These are phyloP conservation scores for Moricandia moricandioides DNA, from an alignment of 345 rosid species.

Conservation along the genomic window DNA sequence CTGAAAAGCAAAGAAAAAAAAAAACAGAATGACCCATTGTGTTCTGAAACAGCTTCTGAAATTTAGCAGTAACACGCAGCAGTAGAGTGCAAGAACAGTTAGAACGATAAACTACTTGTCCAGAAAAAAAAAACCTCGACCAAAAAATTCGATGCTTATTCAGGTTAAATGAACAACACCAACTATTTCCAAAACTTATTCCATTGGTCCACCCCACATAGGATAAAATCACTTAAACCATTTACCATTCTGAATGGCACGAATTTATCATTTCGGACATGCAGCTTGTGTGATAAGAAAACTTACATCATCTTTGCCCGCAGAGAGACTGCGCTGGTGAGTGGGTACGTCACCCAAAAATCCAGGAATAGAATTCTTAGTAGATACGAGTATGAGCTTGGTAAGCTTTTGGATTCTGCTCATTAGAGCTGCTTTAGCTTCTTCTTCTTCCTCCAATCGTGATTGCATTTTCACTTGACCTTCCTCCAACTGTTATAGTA, in stretches of 20 bases:
- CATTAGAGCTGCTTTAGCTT: slow-evolving; percentile 99
- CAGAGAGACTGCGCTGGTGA: slow-evolving; percentile 70
- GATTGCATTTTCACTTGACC: slow-evolving; percentile 99
- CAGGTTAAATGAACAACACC: background rate
- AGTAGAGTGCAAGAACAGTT: background rate
- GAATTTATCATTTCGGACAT: background rate
- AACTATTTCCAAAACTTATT: slow-evolving; percentile 2
- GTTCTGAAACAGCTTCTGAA: slow-evolving; percentile 7
- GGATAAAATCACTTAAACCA: background rate
- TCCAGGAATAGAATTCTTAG: slow-evolving; percentile 80
- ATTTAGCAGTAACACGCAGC: slow-evolving; percentile 2
- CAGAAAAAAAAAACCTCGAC: background rate
- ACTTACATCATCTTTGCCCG: slow-evolving; percentile 76
- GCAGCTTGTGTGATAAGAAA: slow-evolving; percentile 1
- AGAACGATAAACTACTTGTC: background rate
- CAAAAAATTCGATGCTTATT: slow-evolving; percentile 3
- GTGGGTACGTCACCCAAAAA: slow-evolving; percentile 55
- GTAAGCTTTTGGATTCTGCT: slow-evolving; percentile 98
- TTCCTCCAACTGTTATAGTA: slow-evolving; percentile 72
- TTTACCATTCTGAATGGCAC: background rate
- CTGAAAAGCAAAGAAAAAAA: slow-evolving; percentile 40
- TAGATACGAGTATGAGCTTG: slow-evolving; percentile 96
- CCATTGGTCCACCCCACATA: background rate
- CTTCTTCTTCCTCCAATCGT: slow-evolving; percentile 99
- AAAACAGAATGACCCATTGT: slow-evolving; percentile 9